Base-by-base conservation (phyloP, 768 basidiomycete species). In the Kwoniella sp. region DNA sequence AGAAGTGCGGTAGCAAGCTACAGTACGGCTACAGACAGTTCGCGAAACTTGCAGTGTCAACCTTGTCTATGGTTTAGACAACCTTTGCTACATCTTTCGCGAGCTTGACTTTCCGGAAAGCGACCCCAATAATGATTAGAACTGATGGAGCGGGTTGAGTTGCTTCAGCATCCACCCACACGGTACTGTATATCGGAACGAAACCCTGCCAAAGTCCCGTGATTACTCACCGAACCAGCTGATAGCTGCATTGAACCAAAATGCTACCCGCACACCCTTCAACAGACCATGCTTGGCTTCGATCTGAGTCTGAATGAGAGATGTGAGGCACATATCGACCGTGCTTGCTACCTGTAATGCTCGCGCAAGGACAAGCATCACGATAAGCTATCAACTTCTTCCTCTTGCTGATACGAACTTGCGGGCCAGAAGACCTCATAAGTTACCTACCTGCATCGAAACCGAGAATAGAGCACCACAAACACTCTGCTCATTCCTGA, bases 391-490 rank as follows among this genome's bases (percentile, higher is more conserved):
- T 33, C 33, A 33, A 33, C 33, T n/a, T n/a, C n/a, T n/a, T n/a
- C n/a, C n/a, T n/a, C n/a, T n/a, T n/a, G n/a, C n/a, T n/a, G n/a
- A n/a, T n/a, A n/a, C n/a, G n/a, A n/a, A n/a, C n/a, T n/a, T n/a
- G n/a, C n/a, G n/a, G n/a, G n/a, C n/a, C n/a, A n/a, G n/a, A n/a
- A n/a, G n/a, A n/a, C n/a, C n/a, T n/a, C n/a, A n/a, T n/a, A n/a
- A n/a, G n/a, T n/a, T n/a, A 33, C 33, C 13, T 5, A 33, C 33
- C 33, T 33, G 33, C 33, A 33, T 33, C 33, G 61, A 55, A 3
- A 66, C 71, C 44, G 72, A 71, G 44, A 72, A 71, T 1, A 72
- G 33, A 8, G 70, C 64, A 0, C 70, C 70, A 0, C 63, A 67
- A 19, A 71, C 30, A 6, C 67, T 61, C 49, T 68, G 67, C 62